Percentiles rank a stretch among this genome's conserved stretches.
Conservation (phyloP, 2,329 filamentous ascomycete genomes). For the Phyllosticta ampelicida region DNA sequence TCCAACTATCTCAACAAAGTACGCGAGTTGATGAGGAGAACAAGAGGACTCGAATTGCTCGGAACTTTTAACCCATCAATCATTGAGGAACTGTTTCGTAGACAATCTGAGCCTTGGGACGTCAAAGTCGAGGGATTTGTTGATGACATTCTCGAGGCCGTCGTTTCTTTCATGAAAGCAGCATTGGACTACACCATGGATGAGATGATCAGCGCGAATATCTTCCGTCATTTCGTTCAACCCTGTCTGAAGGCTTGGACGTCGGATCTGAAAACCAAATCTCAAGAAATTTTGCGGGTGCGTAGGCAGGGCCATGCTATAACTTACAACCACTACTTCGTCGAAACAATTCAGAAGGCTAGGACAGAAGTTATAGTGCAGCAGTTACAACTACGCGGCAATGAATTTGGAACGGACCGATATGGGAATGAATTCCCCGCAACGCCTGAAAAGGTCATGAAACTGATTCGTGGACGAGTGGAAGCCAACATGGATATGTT, state of each 20-base stretch:
- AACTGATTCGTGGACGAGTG: neutral
- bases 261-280: constrained; percentile 29
- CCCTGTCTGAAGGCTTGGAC: constrained; percentile 31
- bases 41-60: constrained; percentile 46
- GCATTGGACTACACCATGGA: constrained; percentile 30
- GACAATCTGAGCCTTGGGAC: constrained; percentile 51
- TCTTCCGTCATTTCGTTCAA: constrained; percentile 31
- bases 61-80: constrained; percentile 51
- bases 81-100: constrained; percentile 47
- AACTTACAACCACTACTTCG: constrained; percentile 43
- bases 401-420: too few species aligned
- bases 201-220: constrained; percentile 26
- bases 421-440: too few species aligned
- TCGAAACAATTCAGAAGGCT: constrained; percentile 12
- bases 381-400: too few species aligned
- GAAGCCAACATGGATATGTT: neutral
- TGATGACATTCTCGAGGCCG: too few species aligned
- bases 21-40: constrained; percentile 16
- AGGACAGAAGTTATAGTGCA: neutral
- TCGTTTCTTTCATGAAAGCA: constrained; percentile 28
- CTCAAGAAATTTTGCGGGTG: constrained; percentile 35
- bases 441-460: neutral
- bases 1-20: too few species aligned
- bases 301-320: constrained; percentile 39
- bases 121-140: too few species aligned